Base-by-base conservation (phyloP, 495 filamentous ascomycete species). In the Trichocladium uniseriatum region DNA sequence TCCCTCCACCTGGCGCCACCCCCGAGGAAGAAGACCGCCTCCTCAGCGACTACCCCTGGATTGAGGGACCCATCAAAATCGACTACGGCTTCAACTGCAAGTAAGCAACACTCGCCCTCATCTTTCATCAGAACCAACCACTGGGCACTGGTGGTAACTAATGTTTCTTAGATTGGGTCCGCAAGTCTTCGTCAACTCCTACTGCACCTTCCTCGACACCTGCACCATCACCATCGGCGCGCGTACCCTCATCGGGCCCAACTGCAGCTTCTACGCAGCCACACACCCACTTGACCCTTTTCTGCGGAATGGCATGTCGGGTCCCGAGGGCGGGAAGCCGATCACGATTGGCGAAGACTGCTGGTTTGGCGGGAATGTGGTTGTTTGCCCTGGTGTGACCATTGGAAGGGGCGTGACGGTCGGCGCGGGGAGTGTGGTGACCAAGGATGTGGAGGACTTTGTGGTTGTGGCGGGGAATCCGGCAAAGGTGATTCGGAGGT, bases 401-500 rank as follows among this genome's bases (percentile, higher is more conserved):
- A 82, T 95, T 51, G 89, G 90, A 0, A 72, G 73, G 32, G 84
- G 88, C 0, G 71, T 69, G 1, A 82, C 82, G 0, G 73, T 95
- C 56, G 89, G 86, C 0, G 88, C 90, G n/a, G 88, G 86, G 0
- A 87, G 84, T 63, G 87, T 95, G 16, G 90, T 95, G 10, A 94
- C 86, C 1, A 95, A 84, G 75, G 80, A 87, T 62, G 78, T 86
- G 20, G 79, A 79, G 19, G 69, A 74, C 14, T 83, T 76, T 50
- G 76, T 79, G 45, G 70, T 83, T 9, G 81, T 76, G 16, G 81
- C 70, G 14, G 84, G 83, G 0, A 88, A 86, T 54, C 84, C 84
- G 47, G 83, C 81, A 1, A 74, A 63, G 51, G 67, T 85, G 10
- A 63, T 87, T 39, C 74, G 66, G 49, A 75, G 41, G 38, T 43